Evolutionary conservation across 345 rosid genomes (phyloP).

Genomic region (Clausena lansium): DNA sequence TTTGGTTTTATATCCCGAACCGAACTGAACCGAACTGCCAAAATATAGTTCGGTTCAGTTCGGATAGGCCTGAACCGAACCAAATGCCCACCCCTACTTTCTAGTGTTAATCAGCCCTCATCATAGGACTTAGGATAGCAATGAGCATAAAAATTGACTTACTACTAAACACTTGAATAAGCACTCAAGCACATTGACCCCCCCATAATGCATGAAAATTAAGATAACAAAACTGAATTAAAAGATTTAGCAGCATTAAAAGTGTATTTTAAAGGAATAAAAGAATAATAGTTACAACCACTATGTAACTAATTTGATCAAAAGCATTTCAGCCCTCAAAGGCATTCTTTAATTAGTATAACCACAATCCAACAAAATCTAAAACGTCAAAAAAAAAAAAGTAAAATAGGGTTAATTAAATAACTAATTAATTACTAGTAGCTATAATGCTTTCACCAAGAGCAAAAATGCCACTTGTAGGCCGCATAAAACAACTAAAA

Average conservation of each 20-base stretch:
- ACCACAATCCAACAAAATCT: not conserved
- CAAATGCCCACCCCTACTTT: too few species aligned
- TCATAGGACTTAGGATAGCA: too few species aligned
- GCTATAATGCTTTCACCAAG: conserved; percentile 92
- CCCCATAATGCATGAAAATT: not conserved
- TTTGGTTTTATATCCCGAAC: too few species aligned
- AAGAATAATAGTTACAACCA: not conserved
- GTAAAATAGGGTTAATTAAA: not conserved
- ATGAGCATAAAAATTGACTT: too few species aligned
- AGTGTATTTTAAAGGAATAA: not conserved
- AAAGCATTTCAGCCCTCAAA: too few species aligned
- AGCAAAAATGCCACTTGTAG: conserved; percentile 90
- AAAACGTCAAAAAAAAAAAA: not conserved
- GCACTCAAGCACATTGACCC: not conserved
- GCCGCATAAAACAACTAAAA: conserved; percentile 89
- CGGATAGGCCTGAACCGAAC: too few species aligned
- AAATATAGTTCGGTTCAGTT: too few species aligned
- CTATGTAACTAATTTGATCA: too few species aligned
- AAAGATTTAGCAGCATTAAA: not conserved
- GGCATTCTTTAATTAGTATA: not conserved
- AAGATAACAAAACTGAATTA: not conserved
- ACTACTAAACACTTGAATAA: not conserved
- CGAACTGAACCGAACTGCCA: too few species aligned
- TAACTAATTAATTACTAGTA: conserved; percentile 48
- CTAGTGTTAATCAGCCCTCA: too few species aligned